phyloP scores from a whole-genome alignment of 331 rosid species.

The Prunus yedoensis region DNA sequence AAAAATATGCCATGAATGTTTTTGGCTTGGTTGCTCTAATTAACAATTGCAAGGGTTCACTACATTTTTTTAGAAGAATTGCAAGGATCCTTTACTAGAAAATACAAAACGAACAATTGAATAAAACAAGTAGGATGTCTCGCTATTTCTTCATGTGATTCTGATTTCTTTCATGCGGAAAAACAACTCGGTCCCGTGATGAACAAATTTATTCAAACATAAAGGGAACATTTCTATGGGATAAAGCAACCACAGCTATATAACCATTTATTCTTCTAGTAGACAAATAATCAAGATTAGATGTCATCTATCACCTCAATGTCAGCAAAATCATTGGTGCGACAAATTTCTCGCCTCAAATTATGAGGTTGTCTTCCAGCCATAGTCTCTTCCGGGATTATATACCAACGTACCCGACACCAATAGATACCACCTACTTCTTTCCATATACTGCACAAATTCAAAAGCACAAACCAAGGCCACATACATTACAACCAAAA shows the following conservation, averaged over 20 bases:
- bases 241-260: neutral
- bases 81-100: too few relatives aligned
- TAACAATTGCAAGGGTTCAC: neutral
- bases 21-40: neutral
- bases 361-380: slow-evolving; percentile 89
- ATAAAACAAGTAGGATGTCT: too few relatives aligned
- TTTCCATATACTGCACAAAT: slow-evolving; percentile 68
- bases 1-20: neutral
- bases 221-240: too few relatives aligned
- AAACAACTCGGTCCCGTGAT: too few relatives aligned
- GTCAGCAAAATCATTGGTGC: slow-evolving; percentile 72
- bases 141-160: too few relatives aligned
- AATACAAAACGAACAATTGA: too few relatives aligned
- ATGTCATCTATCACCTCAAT: slow-evolving; percentile 59
- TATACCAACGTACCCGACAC: slow-evolving; percentile 78
- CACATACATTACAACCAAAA: slow-evolving; percentile 1
- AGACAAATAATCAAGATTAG: slow-evolving; percentile 19
- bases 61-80: too few relatives aligned
- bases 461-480: slow-evolving; percentile 2
- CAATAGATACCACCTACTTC: slow-evolving; percentile 66
- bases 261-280: neutral
- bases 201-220: too few relatives aligned
- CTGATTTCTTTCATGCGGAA: too few relatives aligned
- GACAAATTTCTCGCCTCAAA: slow-evolving; percentile 81
- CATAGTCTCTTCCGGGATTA: slow-evolving; percentile 86